phyloP scores from a whole-genome alignment of 345 rosid species.

The Alliaria petiolata region DNA sequence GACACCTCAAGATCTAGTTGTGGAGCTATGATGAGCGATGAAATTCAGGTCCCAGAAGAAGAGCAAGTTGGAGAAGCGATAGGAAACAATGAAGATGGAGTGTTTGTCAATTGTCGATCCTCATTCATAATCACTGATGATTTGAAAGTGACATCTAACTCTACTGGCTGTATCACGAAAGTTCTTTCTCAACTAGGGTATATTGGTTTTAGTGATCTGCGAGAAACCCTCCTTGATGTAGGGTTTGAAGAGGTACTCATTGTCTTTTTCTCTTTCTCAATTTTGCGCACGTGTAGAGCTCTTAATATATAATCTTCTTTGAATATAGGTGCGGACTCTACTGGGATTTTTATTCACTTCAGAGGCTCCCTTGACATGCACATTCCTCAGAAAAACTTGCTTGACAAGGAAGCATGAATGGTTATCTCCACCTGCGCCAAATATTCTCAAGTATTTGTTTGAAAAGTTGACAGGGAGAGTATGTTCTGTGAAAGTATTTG shows the following conservation, averaged over 20 bases:
- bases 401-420: not conserved
- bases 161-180: not conserved
- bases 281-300: not conserved
- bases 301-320: not conserved
- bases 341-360: not conserved
- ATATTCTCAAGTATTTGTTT: too few relatives aligned
- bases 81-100: not conserved
- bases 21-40: not conserved
- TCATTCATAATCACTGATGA: slow-evolving; percentile 22
- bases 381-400: not conserved
- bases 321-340: not conserved
- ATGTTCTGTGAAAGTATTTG: not conserved
- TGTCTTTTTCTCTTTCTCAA: not conserved
- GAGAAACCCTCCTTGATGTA: not conserved
- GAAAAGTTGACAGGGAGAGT: not conserved
- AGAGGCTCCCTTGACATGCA: not conserved
- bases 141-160: not conserved
- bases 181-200: not conserved
- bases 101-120: slow-evolving; percentile 3
- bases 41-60: not conserved
- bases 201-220: not conserved
- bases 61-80: not conserved
- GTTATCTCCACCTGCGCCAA: not conserved
- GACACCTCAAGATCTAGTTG: not conserved
- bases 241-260: slow-evolving; percentile 5